Evolutionary conservation across 768 basidiomycete genomes (phyloP), one percentile per base, ranked within the genome.

Genomic region (Podaxis sp.): DNA sequence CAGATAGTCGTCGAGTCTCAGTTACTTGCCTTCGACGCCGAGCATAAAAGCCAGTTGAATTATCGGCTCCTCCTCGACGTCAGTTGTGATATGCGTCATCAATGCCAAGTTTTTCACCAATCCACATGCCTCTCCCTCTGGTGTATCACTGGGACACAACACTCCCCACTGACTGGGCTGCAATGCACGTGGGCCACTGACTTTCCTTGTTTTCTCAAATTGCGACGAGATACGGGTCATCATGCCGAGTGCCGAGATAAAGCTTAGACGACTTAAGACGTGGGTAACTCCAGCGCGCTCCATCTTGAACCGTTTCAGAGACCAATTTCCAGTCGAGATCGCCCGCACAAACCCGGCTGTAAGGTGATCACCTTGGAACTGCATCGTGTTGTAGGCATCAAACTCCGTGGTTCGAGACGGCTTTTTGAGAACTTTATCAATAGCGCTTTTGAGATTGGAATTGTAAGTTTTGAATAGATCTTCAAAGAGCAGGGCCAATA

Each of bases 111-210:
- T 99, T 80, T 99, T 99, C 51, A 99, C 97, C 63, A 99, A 78
- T 26, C 97, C 97, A 72, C 97, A 99, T 17, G 97, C 97, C 77
- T 99, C 97, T 72, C 97, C 97, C 87, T 99, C 97, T 0, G 97
- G 97, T 0, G 97, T 99, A 75, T 99, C 97, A 72, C 93, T 95
- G 0, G 97, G 94, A 77, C 97, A 99, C 20, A 99, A 80, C 80
- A 99, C 93, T 40, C 97, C 97, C 97, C 97, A 99, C 76, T 99
- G 97, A 82, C 90, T 93, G 4, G 97, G 96, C 72, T 99, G 97
- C 64, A 99, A 76, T 22, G 96, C 96, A 69, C 97, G 87, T 33
- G 97, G 97, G 46, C 97, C 97, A 67, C 94, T 96, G 64, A 99
- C 97, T 75, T 99, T 99, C 63, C 97, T 82, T 22, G 97, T 99